These are phyloP conservation scores for Podosphaera fusca DNA, from an alignment of 2,329 filamentous ascomycete genomes.

Conservation along the genomic window DNA sequence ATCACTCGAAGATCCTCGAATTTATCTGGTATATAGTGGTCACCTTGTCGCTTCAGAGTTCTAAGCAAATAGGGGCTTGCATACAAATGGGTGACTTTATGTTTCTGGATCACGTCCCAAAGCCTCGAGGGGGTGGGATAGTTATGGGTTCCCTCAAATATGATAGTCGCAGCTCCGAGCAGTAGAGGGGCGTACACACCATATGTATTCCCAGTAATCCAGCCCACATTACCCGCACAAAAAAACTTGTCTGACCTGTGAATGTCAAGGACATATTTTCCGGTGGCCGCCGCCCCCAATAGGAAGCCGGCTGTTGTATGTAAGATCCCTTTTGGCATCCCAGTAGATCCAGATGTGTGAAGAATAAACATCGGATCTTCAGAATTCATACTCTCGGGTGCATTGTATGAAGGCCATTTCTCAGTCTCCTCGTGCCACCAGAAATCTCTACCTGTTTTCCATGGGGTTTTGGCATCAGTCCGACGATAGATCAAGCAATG, in stretches of 20 bases:
- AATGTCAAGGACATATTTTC: slow-evolving; percentile 98
- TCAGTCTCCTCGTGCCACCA: slow-evolving; percentile 99
- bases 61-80: slow-evolving; percentile 87
- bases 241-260: slow-evolving; percentile 87
- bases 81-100: slow-evolving; percentile 93
- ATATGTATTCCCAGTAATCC: slow-evolving; percentile 98
- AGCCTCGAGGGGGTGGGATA: slow-evolving; percentile 97
- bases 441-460: slow-evolving; percentile 45
- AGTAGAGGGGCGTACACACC: slow-evolving; percentile 91
- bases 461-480: slow-evolving; percentile 78
- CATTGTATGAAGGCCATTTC: slow-evolving; percentile 84
- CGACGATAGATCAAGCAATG: slow-evolving; percentile 85
- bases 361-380: slow-evolving; percentile 95
- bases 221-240: slow-evolving; percentile 93
- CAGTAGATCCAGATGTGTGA: slow-evolving; percentile 93
- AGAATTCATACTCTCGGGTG: slow-evolving; percentile 71
- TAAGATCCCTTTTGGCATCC: slow-evolving; percentile 97
- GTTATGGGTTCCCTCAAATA: slow-evolving; percentile 92
- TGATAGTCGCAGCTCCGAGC: slow-evolving; percentile 79
- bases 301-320: slow-evolving; percentile 92
- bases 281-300: slow-evolving; percentile 76
- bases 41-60: slow-evolving; percentile 80
- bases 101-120: slow-evolving; percentile 94
- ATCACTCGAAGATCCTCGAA: slow-evolving; percentile 80
- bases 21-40: slow-evolving; percentile 71